These are phyloP conservation scores for Malus orientalis DNA, from an alignment of 306 rosid genomes.

Conservation along the genomic window DNA sequence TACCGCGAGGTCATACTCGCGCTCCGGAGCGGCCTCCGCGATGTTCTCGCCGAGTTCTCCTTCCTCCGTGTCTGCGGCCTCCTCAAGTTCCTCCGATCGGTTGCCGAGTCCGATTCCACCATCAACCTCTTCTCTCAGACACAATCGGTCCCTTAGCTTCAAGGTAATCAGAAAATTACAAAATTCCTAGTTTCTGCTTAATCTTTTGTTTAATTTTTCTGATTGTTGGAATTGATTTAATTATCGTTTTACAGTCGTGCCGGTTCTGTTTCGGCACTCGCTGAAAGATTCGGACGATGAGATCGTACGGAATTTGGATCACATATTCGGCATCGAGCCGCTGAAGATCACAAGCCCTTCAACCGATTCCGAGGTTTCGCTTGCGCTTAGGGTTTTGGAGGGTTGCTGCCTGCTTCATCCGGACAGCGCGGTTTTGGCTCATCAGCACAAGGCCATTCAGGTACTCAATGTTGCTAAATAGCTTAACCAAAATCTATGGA, in stretches of 20 bases:
- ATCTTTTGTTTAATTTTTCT: not conserved
- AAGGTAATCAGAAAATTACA: conserved; percentile 33
- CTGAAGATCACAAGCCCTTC: conserved; percentile 67
- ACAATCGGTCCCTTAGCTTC: conserved; percentile 67
- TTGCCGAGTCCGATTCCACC: conserved; percentile 62
- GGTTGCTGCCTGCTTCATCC: conserved; percentile 29
- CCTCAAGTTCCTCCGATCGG: conserved; percentile 81
- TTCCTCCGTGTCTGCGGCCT: conserved; percentile 19
- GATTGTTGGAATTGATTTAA: not conserved
- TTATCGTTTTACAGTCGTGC: conserved; percentile 50
- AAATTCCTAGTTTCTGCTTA: not conserved
- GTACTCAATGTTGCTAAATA: too few relatives aligned
- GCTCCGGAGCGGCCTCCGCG: too few relatives aligned
- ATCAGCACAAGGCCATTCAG: too few relatives aligned
- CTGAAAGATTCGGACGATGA: conserved; percentile 56
- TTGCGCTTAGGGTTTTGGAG: conserved; percentile 32
- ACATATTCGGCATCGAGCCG: conserved; percentile 70
- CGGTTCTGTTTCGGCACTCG: conserved; percentile 72
- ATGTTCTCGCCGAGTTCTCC: too few relatives aligned
- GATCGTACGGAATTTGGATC: conserved; percentile 46
- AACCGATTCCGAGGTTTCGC: conserved; percentile 14
- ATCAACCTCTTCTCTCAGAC: conserved; percentile 53
- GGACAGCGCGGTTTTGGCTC: conserved; percentile 17
- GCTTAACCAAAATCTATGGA: conserved; percentile 16
- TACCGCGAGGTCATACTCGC: too few relatives aligned